These are phyloP conservation scores for Peronospora tabacina DNA, from an alignment of 352 stramenopile species.

Conservation along the genomic window DNA sequence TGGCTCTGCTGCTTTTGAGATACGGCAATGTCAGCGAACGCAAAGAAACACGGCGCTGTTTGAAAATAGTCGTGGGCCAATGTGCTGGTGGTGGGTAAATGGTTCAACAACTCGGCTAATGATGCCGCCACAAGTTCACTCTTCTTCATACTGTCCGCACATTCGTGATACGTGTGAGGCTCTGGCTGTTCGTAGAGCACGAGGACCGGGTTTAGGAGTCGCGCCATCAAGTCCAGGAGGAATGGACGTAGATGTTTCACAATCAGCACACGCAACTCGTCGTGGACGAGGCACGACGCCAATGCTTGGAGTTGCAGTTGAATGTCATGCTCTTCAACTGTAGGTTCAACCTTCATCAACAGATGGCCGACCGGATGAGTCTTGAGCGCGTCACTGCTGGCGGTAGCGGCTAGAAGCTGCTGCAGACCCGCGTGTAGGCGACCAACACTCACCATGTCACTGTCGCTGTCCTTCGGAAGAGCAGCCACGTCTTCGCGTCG, in stretches of 20 bases:
- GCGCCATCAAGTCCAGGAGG: conserved; percentile 57
- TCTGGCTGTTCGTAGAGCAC: conserved; percentile 34
- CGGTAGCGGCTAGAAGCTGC: conserved; percentile 12
- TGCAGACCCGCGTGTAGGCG: conserved; percentile 16
- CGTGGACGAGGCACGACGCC: conserved; percentile 44
- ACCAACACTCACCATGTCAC: conserved; percentile 15
- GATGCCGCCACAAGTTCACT: conserved; percentile 47
- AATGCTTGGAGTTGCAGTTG: conserved; percentile 43
- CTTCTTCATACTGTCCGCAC: conserved; percentile 40
- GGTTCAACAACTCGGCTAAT: conserved; percentile 45
- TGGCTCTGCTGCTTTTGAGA: conserved; percentile 34
- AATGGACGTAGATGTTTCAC: conserved; percentile 65
- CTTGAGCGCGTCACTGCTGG: not conserved
- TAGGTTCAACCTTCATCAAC: conserved; percentile 9
- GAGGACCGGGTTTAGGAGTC: conserved; percentile 44
- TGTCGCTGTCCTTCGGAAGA: conserved; percentile 6
- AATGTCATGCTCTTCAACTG: conserved; percentile 14
- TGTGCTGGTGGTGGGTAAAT: conserved; percentile 45
- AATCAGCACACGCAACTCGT: conserved; percentile 37
- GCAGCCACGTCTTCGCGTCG: conserved; percentile 1
- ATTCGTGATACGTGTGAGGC: conserved; percentile 17
- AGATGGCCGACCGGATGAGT: conserved; percentile 35
- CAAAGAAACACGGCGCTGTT: conserved; percentile 67
- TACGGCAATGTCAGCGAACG: conserved; percentile 46
- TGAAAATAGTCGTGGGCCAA: conserved; percentile 60